Evolutionary conservation across 108 stramenopile genomes (phyloP), one percentile per base, ranked within the genome.

Genomic region (Mayamaea pseudoterrestris): DNA sequence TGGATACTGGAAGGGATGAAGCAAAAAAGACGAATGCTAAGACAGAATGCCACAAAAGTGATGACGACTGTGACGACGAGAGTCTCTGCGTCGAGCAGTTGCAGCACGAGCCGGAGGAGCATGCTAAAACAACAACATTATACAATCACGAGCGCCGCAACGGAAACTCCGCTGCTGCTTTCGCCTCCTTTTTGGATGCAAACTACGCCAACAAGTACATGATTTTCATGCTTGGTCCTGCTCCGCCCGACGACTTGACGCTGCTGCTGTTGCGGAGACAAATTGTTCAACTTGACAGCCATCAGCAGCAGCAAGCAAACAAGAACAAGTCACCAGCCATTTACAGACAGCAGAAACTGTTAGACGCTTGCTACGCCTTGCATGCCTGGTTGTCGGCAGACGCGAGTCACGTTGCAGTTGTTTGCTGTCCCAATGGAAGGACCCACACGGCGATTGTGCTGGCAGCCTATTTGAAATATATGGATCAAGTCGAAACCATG

Each of bases 371-470:
- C 40, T 90, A 85, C 50, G 64, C 71, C 0, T 41, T 90, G 2
- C 73, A 81, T 44, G 75, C 83, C 30, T 90, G 77, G 47, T 50
- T 83, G 12, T 50, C 59, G 5, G 35, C 75, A 11, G 55, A 69
- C 29, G 46, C 60, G 6, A 31, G 47, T 26, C 53, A 39, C 16
- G 65, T 87, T 30, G 81, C 71, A 24, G 61, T 71, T 12, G 51
- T 85, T 21, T 84, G 70, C 59, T 94, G 93, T 57, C 40, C 45
- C 48, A 92, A 92, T 55, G 93, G 90, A 1, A 87, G 90, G 66
- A 87, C 93, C n/a, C 69, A 88, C 42, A 94, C 81, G 5, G 85
- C 80, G 17, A 75, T 94, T 43, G 73, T 73, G 1, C 47, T 80
- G 16, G 93, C 90, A 14, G 86, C 83, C 50, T 94, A 78, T 53